Percentiles rank a stretch among this genome's conserved stretches.
phyloP scores from a whole-genome alignment of 768 basidiomycete species.

The Pisolithus tinctorius region DNA sequence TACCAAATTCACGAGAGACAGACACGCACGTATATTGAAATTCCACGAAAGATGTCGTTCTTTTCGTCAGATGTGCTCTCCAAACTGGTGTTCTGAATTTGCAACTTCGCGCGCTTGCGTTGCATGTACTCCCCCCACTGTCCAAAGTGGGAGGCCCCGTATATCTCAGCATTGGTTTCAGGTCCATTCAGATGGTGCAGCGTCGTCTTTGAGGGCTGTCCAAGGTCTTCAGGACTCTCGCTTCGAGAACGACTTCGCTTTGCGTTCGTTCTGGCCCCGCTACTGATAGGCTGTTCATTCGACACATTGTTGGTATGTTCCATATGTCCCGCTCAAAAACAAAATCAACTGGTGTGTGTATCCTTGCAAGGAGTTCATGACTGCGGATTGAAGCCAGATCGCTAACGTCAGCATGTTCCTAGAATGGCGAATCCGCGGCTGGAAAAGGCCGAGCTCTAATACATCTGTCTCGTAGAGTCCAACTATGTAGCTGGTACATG shows the following conservation, averaged over 20 bases:
- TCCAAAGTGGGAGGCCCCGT: constrained; percentile 77
- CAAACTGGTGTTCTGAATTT: constrained; percentile 61
- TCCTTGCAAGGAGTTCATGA: too few relatives aligned
- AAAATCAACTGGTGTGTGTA: too few relatives aligned
- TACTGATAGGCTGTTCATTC: too few relatives aligned
- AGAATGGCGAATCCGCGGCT: too few relatives aligned
- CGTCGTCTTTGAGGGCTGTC: constrained; percentile 1
- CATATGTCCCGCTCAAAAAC: neutral
- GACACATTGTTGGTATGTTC: too few relatives aligned
- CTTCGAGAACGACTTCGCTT: constrained; percentile 33
- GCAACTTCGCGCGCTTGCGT: constrained; percentile 85
- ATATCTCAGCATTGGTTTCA: constrained; percentile 42
- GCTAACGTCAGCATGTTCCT: too few relatives aligned
- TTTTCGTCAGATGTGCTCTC: constrained; percentile 17
- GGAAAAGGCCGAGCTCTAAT: too few relatives aligned
- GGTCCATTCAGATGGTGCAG: constrained; percentile 9
- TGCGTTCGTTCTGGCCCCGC: too few relatives aligned
- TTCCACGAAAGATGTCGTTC: constrained; percentile 59
- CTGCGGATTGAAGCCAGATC: too few relatives aligned
- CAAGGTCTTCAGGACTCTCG: constrained; percentile 1
- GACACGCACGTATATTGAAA: constrained; percentile 73
- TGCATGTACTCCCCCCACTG: constrained; percentile 85
- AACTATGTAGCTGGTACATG: too few relatives aligned
- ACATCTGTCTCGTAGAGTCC: too few relatives aligned
- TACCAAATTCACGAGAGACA: neutral